These are phyloP conservation scores for Priceomyces fermenticarens DNA, from an alignment of 805 yeast species.

Conservation along the genomic window DNA sequence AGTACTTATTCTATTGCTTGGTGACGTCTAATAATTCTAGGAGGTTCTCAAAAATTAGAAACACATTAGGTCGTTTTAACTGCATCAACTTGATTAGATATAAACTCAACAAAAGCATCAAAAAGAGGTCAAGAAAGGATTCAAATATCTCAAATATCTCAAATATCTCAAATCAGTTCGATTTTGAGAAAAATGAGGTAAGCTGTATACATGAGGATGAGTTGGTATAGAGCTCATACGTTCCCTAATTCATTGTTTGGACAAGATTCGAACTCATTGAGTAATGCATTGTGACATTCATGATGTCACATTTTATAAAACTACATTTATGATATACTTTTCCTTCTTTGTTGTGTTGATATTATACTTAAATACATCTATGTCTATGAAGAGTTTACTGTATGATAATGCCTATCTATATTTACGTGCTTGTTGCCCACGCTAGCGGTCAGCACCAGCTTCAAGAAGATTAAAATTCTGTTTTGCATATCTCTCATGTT, in stretches of 20 bases:
- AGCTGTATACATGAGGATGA: constrained; percentile 1
- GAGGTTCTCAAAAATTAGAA: constrained; percentile 13
- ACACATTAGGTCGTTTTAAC: constrained; percentile 2
- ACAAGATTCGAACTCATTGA: too few species aligned
- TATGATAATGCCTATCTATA: neutral
- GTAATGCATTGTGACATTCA: too few species aligned
- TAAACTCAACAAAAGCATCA: constrained; percentile 15
- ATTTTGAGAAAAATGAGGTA: constrained; percentile 17
- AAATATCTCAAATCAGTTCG: constrained; percentile 45
- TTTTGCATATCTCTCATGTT: constrained; percentile 39
- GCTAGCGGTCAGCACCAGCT: constrained; percentile 32
- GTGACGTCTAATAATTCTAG: constrained; percentile 28
- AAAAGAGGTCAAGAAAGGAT: constrained; percentile 50
- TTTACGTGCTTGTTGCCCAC: neutral
- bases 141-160: constrained; percentile 50
- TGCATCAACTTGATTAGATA: constrained; percentile 4
- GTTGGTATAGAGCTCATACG: neutral
- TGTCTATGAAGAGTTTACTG: neutral
- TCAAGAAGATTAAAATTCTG: constrained; percentile 30
- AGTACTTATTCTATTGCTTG: constrained; percentile 39
- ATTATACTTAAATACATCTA: neutral
- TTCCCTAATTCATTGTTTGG: too few species aligned
- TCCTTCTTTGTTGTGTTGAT: neutral
- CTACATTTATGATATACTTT: neutral
- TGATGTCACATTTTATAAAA: neutral